Conservation (phyloP, 2,329 filamentous ascomycete genomes). For the Pseudocercospora fijiensis region DNA sequence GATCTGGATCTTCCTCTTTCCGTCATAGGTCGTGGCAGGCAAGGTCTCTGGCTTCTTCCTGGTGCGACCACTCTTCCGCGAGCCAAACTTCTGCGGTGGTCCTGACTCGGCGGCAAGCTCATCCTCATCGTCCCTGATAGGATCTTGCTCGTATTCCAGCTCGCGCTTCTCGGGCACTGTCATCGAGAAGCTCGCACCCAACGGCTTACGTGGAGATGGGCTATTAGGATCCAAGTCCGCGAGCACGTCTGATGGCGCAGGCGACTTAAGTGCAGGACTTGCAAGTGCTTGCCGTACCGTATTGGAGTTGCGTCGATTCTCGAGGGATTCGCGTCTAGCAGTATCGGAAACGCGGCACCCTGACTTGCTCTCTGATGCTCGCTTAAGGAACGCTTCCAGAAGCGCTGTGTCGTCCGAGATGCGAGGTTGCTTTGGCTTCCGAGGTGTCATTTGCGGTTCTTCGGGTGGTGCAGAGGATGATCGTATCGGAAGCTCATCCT, state of each 20-base stretch:
- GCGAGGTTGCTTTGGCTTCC: slow-evolving; percentile 33
- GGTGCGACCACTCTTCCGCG: slow-evolving; percentile 26
- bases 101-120: slow-evolving; percentile 17
- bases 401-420: slow-evolving; percentile 51
- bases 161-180: slow-evolving; percentile 7
- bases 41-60: slow-evolving; percentile 27
- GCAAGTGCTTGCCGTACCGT: slow-evolving; percentile 48
- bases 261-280: slow-evolving; percentile 39
- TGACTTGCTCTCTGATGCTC: slow-evolving; percentile 50
- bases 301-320: slow-evolving; percentile 50
- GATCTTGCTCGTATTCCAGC: slow-evolving; percentile 10
- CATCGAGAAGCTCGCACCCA: not conserved
- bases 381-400: slow-evolving; percentile 51
- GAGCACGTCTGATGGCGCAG: slow-evolving; percentile 35
- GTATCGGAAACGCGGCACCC: slow-evolving; percentile 26
- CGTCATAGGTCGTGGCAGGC: slow-evolving; percentile 32
- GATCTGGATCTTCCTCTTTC: slow-evolving; percentile 47
- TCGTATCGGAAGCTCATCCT: slow-evolving; percentile 13
- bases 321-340: slow-evolving; percentile 45
- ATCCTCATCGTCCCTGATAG: slow-evolving; percentile 21
- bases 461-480: slow-evolving; percentile 39
- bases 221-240: slow-evolving; percentile 51
- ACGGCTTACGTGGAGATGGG: slow-evolving; percentile 40
- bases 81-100: slow-evolving; percentile 17
- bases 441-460: slow-evolving; percentile 32